Evolutionary conservation across 1,284 basidiomycete genomes (phyloP).

Genomic region (Microbotryum silenes-acaulis): DNA sequence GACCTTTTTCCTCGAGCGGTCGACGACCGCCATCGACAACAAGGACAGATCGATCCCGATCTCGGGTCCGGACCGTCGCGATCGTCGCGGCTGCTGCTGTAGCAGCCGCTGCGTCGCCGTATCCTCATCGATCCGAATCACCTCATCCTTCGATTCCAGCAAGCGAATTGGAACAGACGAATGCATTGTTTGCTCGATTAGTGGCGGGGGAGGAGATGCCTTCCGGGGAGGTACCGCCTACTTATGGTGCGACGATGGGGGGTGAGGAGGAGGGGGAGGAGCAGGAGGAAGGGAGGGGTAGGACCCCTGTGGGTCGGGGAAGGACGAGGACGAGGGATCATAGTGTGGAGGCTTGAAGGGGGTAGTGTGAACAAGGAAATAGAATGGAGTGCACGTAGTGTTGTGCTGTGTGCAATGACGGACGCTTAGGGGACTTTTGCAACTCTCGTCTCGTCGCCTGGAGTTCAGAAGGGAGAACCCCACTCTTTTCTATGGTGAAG

Average conservation of each 20-base stretch:
- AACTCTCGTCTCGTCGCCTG: no score
- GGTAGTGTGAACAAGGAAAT: constrained; percentile 7
- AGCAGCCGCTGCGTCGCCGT: constrained; percentile 19
- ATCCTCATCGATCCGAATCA: constrained; percentile 10
- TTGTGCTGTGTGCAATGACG: no score
- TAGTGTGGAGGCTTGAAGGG: neutral
- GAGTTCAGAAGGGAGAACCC: no score
- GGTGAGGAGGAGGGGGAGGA: neutral
- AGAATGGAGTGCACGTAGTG: neutral
- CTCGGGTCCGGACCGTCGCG: neutral
- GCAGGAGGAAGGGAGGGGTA: neutral
- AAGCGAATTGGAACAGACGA: neutral
- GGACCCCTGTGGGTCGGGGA: neutral
- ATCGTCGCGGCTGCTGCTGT: neutral
- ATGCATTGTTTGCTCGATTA: constrained; percentile 45
- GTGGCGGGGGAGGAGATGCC: constrained; percentile 57
- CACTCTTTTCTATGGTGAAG: no score
- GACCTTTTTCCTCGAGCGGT: no score
- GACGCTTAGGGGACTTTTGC: no score
- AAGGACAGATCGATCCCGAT: constrained; percentile 7
- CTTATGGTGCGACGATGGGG: constrained; percentile 48
- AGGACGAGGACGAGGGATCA: neutral
- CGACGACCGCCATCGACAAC: constrained; percentile 1
- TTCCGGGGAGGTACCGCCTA: constrained; percentile 57
- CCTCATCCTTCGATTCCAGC: neutral